phyloP scores from a whole-genome alignment of 345 rosid genomes.

The Citrus glauca region DNA sequence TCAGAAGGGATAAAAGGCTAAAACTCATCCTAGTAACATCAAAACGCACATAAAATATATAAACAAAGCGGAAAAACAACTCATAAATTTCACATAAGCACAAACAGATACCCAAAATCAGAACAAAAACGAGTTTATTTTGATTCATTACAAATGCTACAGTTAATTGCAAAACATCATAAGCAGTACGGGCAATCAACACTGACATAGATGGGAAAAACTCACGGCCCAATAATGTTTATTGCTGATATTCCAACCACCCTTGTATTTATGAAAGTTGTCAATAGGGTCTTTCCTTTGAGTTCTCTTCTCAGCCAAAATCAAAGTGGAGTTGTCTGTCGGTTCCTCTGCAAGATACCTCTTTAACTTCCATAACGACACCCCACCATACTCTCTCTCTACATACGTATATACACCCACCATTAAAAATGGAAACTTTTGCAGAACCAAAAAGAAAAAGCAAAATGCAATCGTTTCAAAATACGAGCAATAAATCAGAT shows the following conservation, averaged over 20 bases:
- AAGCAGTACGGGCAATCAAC: too few relatives aligned
- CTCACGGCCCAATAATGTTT: conserved; percentile 87
- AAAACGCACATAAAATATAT: too few relatives aligned
- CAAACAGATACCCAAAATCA: not conserved
- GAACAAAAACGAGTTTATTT: not conserved
- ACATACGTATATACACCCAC: not conserved
- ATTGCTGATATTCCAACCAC: conserved; percentile 93
- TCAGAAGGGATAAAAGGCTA: not conserved
- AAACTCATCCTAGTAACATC: not conserved
- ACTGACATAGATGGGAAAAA: not conserved
- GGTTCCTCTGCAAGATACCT: conserved; percentile 54
- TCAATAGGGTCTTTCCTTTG: conserved; percentile 61
- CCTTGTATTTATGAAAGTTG: conserved; percentile 49
- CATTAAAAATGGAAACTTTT: not conserved
- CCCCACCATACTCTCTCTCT: conserved; percentile 22
- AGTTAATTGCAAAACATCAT: not conserved
- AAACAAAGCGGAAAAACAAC: too few relatives aligned
- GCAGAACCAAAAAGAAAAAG: not conserved
- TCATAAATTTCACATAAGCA: not conserved
- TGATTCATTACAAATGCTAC: not conserved
- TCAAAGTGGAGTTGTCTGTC: conserved; percentile 41
- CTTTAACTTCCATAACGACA: conserved; percentile 39
- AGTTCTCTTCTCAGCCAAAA: conserved; percentile 76
- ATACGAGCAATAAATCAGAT: not conserved
- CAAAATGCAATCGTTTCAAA: not conserved